phyloP scores from a whole-genome alignment of 1,139 yeast species.

The Lodderomyces oxycetoniae region DNA sequence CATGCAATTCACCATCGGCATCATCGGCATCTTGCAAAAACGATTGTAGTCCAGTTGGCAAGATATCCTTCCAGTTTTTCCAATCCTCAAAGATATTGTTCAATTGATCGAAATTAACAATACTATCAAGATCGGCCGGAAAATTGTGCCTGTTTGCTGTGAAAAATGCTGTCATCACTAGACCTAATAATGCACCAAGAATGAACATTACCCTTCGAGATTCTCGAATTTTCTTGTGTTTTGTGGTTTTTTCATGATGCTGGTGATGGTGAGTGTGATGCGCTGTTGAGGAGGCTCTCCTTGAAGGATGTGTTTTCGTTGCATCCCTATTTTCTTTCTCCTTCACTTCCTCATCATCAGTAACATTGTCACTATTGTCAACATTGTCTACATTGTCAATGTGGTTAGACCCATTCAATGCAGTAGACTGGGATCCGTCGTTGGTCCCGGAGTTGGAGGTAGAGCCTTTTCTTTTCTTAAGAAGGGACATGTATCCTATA shows the following conservation, averaged over 20 bases:
- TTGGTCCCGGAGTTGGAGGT: no score
- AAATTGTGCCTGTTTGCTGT: conserved; percentile 45
- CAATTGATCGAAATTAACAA: conserved; percentile 54
- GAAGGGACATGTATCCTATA: no score
- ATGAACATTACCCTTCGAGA: conserved; percentile 47
- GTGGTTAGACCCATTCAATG: no score
- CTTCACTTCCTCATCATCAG: background rate
- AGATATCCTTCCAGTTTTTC: conserved; percentile 55
- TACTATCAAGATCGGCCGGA: conserved; percentile 45
- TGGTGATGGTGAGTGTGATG: no score
- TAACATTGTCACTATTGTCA: background rate
- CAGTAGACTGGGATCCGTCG: no score
- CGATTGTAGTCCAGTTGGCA: conserved; percentile 63
- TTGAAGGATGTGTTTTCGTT: no score
- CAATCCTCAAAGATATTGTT: conserved; percentile 42
- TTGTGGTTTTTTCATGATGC: conserved; percentile 5
- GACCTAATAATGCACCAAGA: conserved; percentile 66
- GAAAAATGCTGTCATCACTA: conserved; percentile 58
- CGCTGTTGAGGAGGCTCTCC: background rate
- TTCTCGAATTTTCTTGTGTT: conserved; percentile 24
- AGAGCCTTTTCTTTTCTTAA: no score
- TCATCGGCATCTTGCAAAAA: conserved; percentile 54
- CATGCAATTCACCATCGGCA: conserved; percentile 33
- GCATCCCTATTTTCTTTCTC: no score
- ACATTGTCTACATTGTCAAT: no score